Evolutionary conservation across 2,329 filamentous ascomycete genomes (phyloP), one percentile per base, ranked within the genome.

Genomic region (Ascochyta clinopodiicola): DNA sequence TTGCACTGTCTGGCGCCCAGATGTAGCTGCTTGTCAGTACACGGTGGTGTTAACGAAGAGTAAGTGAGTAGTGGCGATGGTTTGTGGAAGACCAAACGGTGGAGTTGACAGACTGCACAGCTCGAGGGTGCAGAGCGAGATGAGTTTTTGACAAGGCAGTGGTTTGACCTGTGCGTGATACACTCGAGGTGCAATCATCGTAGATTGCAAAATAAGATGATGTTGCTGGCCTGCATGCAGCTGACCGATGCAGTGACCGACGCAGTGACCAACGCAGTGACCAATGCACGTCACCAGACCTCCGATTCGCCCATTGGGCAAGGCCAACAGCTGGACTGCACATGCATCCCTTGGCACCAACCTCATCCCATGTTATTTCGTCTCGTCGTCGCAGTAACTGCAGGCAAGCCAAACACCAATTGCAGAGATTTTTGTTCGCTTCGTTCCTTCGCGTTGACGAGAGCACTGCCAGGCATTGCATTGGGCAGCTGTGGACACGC

Each of bases 231-330:
- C 32, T 42, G 45, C 29, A 42, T 46, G 37, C 40, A 7, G 29
- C 19, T 21, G 27, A 4, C 21, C 31, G 31, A 32, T 21, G 17
- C 17, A 17, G 17, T 17, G 17, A 17, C 17, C 17, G 17, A 17
- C 17, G 17, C 17, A 17, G 17, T 17, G 17, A 17, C 17, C 17
- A 17, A 17, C 17, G 17, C 17, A 17, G 17, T 17, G 17, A 21
- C 17, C 6, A 17, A 49, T 31, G 51, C 44, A 53, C 47, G 47
- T 51, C 53, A 50, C 13, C 47, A 37, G 32, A 17, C 22, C 42
- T 54, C 56, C 38, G 43, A 55, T 48, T 58, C 46, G 51, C 29
- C 51, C 51, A 58, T 48, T 58, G 43, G 51, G 24, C 46, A 51
- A 58, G 48, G 43, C 40, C 35, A 43, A 25, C 44, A 31, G 34